Conservation (phyloP, 495 filamentous ascomycete species). For the Daldinia grandis region DNA sequence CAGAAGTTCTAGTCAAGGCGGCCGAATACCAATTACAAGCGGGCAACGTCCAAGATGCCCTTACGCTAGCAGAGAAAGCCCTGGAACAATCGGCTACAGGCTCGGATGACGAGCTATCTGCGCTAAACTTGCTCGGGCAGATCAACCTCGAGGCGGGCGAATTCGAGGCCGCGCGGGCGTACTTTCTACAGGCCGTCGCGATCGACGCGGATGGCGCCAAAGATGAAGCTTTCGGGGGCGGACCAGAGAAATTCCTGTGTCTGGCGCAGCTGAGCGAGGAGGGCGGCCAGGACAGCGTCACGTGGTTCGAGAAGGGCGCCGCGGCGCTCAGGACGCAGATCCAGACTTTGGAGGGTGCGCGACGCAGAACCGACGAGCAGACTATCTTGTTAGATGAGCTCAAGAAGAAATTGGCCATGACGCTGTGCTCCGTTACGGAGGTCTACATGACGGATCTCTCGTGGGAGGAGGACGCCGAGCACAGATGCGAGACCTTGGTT, state of each 20-base stretch:
- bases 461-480: constrained; percentile 89
- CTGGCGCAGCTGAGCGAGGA: constrained; percentile 90
- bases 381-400: constrained; percentile 66
- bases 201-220: constrained; percentile 77
- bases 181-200: constrained; percentile 73
- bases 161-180: constrained; percentile 70
- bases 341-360: constrained; percentile 54
- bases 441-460: constrained; percentile 98
- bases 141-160: constrained; percentile 87
- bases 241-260: constrained; percentile 95
- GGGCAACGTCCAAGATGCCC: constrained; percentile 72
- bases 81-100: constrained; percentile 55
- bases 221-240: constrained; percentile 70
- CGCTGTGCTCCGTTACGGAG: constrained; percentile 88
- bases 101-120: constrained; percentile 60
- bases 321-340: constrained; percentile 72
- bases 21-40: constrained; percentile 75
- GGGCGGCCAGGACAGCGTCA: constrained; percentile 82
- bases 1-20: constrained; percentile 64
- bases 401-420: constrained; percentile 78
- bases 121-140: constrained; percentile 81
- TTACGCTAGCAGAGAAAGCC: constrained; percentile 69
- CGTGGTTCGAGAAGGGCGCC: constrained; percentile 87
- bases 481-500: constrained; percentile 81
- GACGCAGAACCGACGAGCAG: constrained; percentile 49